Evolutionary conservation across 108 stramenopile genomes (phyloP).

Genomic region (Skeletonema menzelii): DNA sequence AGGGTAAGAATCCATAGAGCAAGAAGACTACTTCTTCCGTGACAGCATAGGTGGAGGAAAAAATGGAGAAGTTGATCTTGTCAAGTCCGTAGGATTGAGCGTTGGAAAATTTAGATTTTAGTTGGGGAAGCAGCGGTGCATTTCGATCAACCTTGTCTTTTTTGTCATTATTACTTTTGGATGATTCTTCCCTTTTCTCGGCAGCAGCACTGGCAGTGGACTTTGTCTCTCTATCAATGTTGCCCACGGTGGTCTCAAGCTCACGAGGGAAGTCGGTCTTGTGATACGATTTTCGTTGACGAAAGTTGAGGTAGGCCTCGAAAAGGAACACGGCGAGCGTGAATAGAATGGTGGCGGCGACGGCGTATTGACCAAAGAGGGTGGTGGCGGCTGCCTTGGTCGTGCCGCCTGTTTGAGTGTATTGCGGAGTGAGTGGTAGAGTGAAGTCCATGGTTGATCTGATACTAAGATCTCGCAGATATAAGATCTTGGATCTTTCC

Average conservation of each 20-base stretch:
- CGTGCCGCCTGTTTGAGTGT: conserved; percentile 9
- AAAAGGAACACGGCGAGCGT: conserved; percentile 71
- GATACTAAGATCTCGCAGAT: too few species aligned
- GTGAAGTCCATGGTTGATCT: conserved; percentile 5
- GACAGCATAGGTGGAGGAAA: conserved; percentile 71
- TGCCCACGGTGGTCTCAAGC: conserved; percentile 61
- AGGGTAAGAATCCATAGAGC: conserved; percentile 79
- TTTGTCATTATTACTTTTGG: conserved; percentile 10
- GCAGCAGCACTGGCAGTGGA: background rate
- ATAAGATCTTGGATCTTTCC: too few species aligned
- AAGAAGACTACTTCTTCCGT: conserved; percentile 73
- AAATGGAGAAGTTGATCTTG: conserved; percentile 87
- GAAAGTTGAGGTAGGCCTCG: conserved; percentile 67
- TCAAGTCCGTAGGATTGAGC: conserved; percentile 89
- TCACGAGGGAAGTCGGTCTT: conserved; percentile 69
- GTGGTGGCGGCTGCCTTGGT: background rate
- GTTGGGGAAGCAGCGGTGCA: conserved; percentile 76
- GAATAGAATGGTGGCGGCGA: conserved; percentile 65
- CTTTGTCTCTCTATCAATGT: conserved; percentile 57
- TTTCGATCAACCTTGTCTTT: conserved; percentile 43
- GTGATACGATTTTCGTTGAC: conserved; percentile 74
- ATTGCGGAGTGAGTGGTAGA: conserved; percentile 15
- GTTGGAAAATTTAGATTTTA: conserved; percentile 78
- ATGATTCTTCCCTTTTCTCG: background rate
- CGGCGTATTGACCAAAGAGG: conserved; percentile 23